Evolutionary conservation across 371 early-diverging fungal genomes (phyloP), one percentile per base, ranked within the genome.

Genomic region (Haplosporangium sp.): DNA sequence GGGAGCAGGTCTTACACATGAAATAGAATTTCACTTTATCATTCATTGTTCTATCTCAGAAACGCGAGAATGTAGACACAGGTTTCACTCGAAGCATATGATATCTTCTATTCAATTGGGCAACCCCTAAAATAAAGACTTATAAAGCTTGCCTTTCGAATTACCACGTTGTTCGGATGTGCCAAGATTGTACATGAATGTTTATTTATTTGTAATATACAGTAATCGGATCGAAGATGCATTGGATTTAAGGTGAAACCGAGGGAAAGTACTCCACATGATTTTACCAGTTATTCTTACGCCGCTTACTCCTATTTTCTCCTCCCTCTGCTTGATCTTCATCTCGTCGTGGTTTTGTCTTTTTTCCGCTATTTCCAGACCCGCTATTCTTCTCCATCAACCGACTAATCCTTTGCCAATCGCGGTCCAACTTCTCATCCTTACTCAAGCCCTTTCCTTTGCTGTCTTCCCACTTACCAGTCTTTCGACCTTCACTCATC

Each of bases 371-470:
- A 38, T 87, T 88, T 61, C 88, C 72, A 34, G 83, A 76, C 27
- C 90, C 91, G 61, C 88, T 90, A 65, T 91, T 92, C 69, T 91
- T 86, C 48, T 89, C 88, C 90, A 92, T 92, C 27, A 91, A 74
- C 11, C 82, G 86, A 69, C 89, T 89, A n/a, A 92, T 87, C 72
- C 88, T 84, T 62, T 92, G 92, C 78, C 87, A 92, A 53, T 92
- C 92, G 50, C 92, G 84, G 78, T 92, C 88, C 17, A 92, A 67
- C 61, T 89, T 89, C 61, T 72, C 90, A 84, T 72, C 91, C 86
- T 53, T 91, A 87, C 55, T 73, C 84, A 84, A 86, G 69, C 42
- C 85, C 82, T 72, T 85, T 71, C 34, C 85, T 76, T 76, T 78
- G 56, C 72, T 72, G 37, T 77, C 83, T 11, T 63, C 86, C 71